Percentiles rank a stretch among this genome's conserved stretches.
Evolutionary conservation across 2,329 filamentous ascomycete species (phyloP).

Genomic region (Penicillium fuscoglaucum): DNA sequence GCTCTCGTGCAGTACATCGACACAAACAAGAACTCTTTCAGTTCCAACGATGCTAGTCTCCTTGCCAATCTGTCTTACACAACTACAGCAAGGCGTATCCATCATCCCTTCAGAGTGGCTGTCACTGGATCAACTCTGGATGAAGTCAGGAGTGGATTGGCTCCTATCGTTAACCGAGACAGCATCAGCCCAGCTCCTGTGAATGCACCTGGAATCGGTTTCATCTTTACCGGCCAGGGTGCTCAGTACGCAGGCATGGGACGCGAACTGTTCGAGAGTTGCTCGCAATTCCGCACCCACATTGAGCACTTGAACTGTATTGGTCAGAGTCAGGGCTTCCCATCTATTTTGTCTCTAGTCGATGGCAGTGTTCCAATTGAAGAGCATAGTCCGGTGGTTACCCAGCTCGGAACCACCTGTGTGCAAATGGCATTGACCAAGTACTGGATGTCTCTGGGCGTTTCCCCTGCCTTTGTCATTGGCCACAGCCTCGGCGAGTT

Average conservation of each 20-base stretch:
- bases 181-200: constrained; percentile 22
- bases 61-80: constrained; percentile 65
- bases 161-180: constrained; percentile 20
- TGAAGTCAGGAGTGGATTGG: constrained; percentile 19
- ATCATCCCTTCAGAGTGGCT: constrained; percentile 40
- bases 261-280: constrained; percentile 24
- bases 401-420: constrained; percentile 44
- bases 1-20: constrained; percentile 57
- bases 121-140: constrained; percentile 27
- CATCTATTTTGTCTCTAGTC: constrained; percentile 30
- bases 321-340: constrained; percentile 30
- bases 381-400: constrained; percentile 26
- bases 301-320: constrained; percentile 37
- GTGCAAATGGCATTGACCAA: constrained; percentile 45
- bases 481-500: constrained; percentile 44
- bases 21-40: constrained; percentile 44
- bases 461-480: constrained; percentile 25
- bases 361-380: constrained; percentile 26
- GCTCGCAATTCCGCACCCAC: constrained; percentile 31
- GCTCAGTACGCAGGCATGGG: constrained; percentile 40
- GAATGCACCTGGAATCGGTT: constrained; percentile 24
- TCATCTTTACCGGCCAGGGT: constrained; percentile 43
- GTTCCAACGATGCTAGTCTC: constrained; percentile 41
- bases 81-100: constrained; percentile 59
- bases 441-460: constrained; percentile 34